Conservation (phyloP, 306 rosid species). For the Inga laurina region DNA sequence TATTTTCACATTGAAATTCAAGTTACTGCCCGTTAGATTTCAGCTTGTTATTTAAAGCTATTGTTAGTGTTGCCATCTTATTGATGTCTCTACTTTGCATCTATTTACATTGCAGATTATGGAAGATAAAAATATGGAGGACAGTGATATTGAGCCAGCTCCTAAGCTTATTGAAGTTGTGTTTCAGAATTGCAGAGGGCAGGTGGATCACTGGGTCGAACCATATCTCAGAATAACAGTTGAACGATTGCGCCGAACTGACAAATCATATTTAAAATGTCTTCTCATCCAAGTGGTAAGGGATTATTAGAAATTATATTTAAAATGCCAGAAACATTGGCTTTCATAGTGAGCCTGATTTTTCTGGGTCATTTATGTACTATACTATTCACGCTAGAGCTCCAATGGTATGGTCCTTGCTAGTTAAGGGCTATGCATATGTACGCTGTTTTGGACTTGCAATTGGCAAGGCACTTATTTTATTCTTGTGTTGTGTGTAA, state of each 20-base stretch:
- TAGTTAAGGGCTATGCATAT: neutral
- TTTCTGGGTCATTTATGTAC: neutral
- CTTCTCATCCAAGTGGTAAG: conserved; percentile 94
- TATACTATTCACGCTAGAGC: neutral
- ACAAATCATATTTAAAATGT: conserved; percentile 80
- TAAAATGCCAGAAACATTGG: neutral
- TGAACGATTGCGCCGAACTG: conserved; percentile 75
- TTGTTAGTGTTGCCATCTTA: conserved; percentile 5
- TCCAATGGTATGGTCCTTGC: neutral
- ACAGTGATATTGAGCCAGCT: conserved; percentile 90
- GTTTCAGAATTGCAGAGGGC: conserved; percentile 92
- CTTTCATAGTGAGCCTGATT: conserved; percentile 1
- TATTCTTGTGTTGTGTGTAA: neutral
- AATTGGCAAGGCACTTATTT: conserved; percentile 1
- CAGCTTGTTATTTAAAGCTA: neutral
- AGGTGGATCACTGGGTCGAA: conserved; percentile 96
- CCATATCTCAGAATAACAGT: conserved; percentile 79
- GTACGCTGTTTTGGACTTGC: conserved; percentile 12
- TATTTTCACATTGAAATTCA: conserved; percentile 16
- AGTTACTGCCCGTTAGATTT: conserved; percentile 3
- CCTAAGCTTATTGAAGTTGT: conserved; percentile 96
- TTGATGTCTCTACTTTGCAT: neutral
- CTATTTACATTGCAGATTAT: conserved; percentile 52
- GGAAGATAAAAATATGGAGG: conserved; percentile 85
- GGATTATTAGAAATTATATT: neutral